These are phyloP conservation scores for Raphanus sativus DNA, from an alignment of 345 rosid genomes.

Conservation along the genomic window DNA sequence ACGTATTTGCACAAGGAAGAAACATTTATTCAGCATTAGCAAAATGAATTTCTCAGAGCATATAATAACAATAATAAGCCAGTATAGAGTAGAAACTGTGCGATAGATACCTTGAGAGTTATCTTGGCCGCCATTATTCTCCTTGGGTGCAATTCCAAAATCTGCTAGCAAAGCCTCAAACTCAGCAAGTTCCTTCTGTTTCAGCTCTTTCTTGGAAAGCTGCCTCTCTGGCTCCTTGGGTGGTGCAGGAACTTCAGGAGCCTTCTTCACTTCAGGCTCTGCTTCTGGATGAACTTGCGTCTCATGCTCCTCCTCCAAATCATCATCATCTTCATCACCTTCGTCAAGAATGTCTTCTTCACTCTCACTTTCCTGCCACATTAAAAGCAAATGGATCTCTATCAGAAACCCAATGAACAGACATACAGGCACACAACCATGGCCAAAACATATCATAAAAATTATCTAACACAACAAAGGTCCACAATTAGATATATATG, in stretches of 20 bases:
- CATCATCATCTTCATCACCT: slow-evolving; percentile 57
- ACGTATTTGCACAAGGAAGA: not conserved
- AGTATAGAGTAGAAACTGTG: not conserved
- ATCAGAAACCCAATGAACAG: not conserved
- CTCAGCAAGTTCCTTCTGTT: slow-evolving; percentile 86
- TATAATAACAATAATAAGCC: not conserved
- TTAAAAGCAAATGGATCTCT: not conserved
- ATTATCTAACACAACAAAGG: not conserved
- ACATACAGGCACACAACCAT: not conserved
- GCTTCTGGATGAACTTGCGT: slow-evolving; percentile 37
- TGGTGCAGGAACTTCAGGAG: slow-evolving; percentile 48
- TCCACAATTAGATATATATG: not conserved
- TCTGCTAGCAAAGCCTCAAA: slow-evolving; percentile 87
- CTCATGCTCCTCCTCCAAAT: slow-evolving; percentile 72
- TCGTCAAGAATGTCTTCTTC: slow-evolving; percentile 79
- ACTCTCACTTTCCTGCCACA: slow-evolving; percentile 68
- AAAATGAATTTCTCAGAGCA: not conserved
- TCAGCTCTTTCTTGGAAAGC: slow-evolving; percentile 85
- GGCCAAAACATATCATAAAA: not conserved
- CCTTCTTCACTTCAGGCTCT: slow-evolving; percentile 51
- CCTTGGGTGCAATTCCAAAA: slow-evolving; percentile 52
- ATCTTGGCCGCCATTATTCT: slow-evolving; percentile 50
- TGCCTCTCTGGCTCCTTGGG: slow-evolving; percentile 81
- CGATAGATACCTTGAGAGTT: slow-evolving; percentile 45
- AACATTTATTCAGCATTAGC: not conserved